A percentile compares a stretch with the other conserved stretches of the same genome.
Evolutionary conservation across 2,329 filamentous ascomycete genomes (phyloP).

Genomic region (Elsinoe perseae): DNA sequence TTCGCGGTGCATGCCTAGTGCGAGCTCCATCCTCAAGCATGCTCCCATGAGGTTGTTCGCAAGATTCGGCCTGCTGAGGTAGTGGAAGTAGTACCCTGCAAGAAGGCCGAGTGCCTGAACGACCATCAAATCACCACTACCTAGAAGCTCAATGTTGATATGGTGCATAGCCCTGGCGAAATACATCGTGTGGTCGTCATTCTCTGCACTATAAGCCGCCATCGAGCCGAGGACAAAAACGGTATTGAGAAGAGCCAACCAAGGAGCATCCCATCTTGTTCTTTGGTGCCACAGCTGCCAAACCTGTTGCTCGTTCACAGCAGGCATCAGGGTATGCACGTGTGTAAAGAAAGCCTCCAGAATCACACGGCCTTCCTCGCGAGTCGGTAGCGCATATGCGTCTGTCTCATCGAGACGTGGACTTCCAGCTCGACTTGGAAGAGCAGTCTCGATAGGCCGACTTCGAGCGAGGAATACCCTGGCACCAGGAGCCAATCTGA

Average conservation of each 20-base stretch:
- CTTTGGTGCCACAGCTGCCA: conserved; percentile 27
- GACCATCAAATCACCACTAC: conserved; percentile 26
- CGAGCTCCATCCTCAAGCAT: conserved; percentile 27
- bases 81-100: conserved; percentile 30
- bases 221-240: conserved; percentile 28
- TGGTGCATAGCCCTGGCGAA: conserved; percentile 27
- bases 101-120: conserved; percentile 28
- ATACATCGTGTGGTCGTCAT: conserved; percentile 25
- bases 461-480: conserved; percentile 22
- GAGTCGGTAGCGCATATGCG: conserved; percentile 18
- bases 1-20: conserved; percentile 28
- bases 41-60: conserved; percentile 29
- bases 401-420: conserved; percentile 22
- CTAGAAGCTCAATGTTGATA: conserved; percentile 26
- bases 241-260: conserved; percentile 28
- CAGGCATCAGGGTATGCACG: conserved; percentile 29
- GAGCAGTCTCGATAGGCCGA: conserved; percentile 22
- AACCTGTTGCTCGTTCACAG: conserved; percentile 29
- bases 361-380: conserved; percentile 24
- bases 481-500: conserved; percentile 26
- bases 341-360: conserved; percentile 29
- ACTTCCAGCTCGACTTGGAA: conserved; percentile 25
- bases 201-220: conserved; percentile 25
- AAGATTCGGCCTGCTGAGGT: conserved; percentile 28
- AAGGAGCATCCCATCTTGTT: conserved; percentile 26